A percentile compares a stretch with the other conserved stretches of the same genome.
Conservation (phyloP, 345 rosid genomes). For the Iberis pinnata region DNA sequence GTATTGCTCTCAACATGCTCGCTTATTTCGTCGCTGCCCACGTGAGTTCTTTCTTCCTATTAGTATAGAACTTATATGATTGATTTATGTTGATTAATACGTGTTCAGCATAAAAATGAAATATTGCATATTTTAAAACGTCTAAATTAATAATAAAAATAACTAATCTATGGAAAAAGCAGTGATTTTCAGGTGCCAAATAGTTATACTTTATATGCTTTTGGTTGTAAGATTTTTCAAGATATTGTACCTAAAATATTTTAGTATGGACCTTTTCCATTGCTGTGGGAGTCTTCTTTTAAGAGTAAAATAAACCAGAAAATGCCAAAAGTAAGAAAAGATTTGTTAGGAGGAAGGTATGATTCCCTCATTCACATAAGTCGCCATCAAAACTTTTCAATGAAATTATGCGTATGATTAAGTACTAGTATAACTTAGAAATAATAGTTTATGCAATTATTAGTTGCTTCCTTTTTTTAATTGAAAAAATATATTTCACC, state of each 20-base stretch:
- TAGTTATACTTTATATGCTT: background rate
- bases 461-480: conserved; percentile 1
- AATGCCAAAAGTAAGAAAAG: conserved; percentile 27
- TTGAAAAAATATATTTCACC: no score
- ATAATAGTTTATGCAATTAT: conserved; percentile 14
- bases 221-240: conserved; percentile 1
- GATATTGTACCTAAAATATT: conserved; percentile 5
- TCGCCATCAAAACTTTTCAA: conserved; percentile 19
- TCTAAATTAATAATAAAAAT: no score
- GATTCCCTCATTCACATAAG: conserved; percentile 20
- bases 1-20: conserved; percentile 81
- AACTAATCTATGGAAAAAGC: background rate
- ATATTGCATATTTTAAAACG: background rate
- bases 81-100: no score
- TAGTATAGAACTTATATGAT: no score
- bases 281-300: conserved; percentile 18
- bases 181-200: conserved; percentile 9
- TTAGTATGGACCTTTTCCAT: conserved; percentile 31
- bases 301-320: conserved; percentile 4
- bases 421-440: background rate
- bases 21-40: conserved; percentile 95
- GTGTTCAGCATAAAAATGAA: no score
- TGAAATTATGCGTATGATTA: background rate
- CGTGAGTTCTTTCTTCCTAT: conserved; percentile 52
- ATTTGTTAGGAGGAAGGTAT: conserved; percentile 33